phyloP scores from a whole-genome alignment of 805 yeast genomes.

The Metschnikowia henanensis region DNA sequence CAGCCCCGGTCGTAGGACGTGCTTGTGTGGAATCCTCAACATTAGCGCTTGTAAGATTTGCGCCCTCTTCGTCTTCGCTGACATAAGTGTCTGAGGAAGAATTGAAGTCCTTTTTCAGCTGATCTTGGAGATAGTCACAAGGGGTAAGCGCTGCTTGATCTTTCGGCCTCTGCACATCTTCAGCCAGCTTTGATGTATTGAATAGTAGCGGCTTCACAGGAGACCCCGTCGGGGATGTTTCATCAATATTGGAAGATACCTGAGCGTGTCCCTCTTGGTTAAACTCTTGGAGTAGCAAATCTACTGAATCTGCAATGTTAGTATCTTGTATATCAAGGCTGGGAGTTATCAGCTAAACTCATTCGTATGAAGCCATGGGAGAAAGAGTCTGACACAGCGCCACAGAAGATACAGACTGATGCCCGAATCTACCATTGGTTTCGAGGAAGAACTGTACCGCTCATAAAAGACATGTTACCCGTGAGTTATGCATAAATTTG shows the following conservation, averaged over 20 bases:
- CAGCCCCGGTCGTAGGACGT: neutral
- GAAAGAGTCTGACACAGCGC: too few species aligned
- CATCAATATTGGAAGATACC: slow-evolving; percentile 1
- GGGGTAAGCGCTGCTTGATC: neutral
- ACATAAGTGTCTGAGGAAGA: slow-evolving; percentile 44
- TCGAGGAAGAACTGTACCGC: too few species aligned
- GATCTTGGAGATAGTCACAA: neutral
- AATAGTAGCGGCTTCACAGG: slow-evolving; percentile 37
- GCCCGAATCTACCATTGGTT: too few species aligned
- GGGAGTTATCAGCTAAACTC: too few species aligned
- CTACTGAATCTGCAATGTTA: slow-evolving; percentile 30
- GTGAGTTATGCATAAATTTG: too few species aligned
- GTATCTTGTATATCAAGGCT: slow-evolving; percentile 7
- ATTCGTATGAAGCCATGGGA: too few species aligned
- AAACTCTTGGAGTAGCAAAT: slow-evolving; percentile 29
- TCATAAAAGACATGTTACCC: too few species aligned
- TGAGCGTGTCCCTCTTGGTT: slow-evolving; percentile 19
- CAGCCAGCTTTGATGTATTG: slow-evolving; percentile 11
- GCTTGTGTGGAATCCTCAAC: too few species aligned
- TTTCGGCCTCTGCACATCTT: neutral
- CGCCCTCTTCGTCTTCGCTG: slow-evolving; percentile 25
- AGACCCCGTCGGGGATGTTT: slow-evolving; percentile 22
- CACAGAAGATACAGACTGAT: too few species aligned
- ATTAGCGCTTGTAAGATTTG: too few species aligned
- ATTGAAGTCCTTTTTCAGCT: slow-evolving; percentile 29